Evolutionary conservation across 306 rosid genomes (phyloP).

Genomic region (Castanea mollissima): DNA sequence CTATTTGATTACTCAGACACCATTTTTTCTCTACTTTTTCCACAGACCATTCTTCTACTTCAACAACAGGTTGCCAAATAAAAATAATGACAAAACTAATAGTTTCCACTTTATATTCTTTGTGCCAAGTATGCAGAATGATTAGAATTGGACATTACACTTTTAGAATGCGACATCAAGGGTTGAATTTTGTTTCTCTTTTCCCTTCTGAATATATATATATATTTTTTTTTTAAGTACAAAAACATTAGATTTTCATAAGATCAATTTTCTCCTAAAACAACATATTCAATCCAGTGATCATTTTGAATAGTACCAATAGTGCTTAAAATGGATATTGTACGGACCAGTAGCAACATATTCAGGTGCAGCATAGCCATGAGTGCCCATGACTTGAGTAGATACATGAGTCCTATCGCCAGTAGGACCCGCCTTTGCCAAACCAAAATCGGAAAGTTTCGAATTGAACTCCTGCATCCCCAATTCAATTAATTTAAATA

Average conservation of each 20-base stretch:
- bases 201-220: neutral
- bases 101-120: neutral
- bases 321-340: conserved; percentile 3
- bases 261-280: neutral
- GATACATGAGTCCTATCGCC: conserved; percentile 96
- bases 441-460: conserved; percentile 93
- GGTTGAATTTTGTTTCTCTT: neutral
- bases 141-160: neutral
- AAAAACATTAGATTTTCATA: neutral
- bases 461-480: conserved; percentile 75
- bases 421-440: conserved; percentile 95
- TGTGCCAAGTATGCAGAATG: neutral
- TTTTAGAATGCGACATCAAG: neutral
- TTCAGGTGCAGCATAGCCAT: conserved; percentile 97
- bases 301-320: neutral
- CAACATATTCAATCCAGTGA: neutral
- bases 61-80: neutral
- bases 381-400: conserved; percentile 94
- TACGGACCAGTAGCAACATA: conserved; percentile 89
- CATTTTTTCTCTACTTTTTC: neutral
- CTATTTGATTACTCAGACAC: neutral
- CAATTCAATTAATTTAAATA: conserved; percentile 13
- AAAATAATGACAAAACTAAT: neutral
- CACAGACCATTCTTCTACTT: neutral
- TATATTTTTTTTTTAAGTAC: no score